phyloP scores from a whole-genome alignment of 2,329 filamentous ascomycete genomes.

The Colletotrichum sp. region DNA sequence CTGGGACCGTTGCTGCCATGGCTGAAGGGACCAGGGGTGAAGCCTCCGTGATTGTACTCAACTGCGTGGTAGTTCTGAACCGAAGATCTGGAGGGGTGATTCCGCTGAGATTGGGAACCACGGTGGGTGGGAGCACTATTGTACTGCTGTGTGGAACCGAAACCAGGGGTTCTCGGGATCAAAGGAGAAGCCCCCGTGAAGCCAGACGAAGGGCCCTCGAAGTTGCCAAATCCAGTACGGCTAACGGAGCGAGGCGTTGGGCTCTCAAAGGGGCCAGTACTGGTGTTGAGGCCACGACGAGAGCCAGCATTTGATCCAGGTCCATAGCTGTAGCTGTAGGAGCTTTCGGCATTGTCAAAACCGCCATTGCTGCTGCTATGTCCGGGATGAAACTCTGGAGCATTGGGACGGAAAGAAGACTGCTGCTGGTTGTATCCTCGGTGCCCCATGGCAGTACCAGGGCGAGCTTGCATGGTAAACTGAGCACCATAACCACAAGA shows the following conservation, averaged over 20 bases:
- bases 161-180: neutral
- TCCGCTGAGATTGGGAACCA: neutral
- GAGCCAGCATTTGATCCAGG: neutral
- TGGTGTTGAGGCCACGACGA: constrained; percentile 6
- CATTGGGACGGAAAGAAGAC: constrained; percentile 34
- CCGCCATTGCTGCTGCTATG: neutral
- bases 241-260: constrained; percentile 8
- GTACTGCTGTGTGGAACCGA: neutral
- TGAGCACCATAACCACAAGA: neutral
- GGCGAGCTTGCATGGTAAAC: neutral
- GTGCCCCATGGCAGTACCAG: constrained; percentile 15
- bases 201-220: neutral
- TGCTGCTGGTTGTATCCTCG: neutral
- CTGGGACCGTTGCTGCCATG: neutral
- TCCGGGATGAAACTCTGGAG: constrained; percentile 36
- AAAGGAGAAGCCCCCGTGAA: neutral
- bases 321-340: constrained; percentile 1
- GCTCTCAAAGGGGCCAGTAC: neutral
- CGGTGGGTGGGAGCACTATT: neutral
- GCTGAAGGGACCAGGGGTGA: neutral
- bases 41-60: neutral
- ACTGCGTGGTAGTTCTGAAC: neutral
- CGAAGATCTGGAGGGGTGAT: neutral
- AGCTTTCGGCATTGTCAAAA: constrained; percentile 1
- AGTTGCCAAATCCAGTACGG: neutral